Evolutionary conservation across 192 early-diverging fungal species (phyloP), one percentile per base, ranked within the genome.

Genomic region (Backusella tarrabulga): DNA sequence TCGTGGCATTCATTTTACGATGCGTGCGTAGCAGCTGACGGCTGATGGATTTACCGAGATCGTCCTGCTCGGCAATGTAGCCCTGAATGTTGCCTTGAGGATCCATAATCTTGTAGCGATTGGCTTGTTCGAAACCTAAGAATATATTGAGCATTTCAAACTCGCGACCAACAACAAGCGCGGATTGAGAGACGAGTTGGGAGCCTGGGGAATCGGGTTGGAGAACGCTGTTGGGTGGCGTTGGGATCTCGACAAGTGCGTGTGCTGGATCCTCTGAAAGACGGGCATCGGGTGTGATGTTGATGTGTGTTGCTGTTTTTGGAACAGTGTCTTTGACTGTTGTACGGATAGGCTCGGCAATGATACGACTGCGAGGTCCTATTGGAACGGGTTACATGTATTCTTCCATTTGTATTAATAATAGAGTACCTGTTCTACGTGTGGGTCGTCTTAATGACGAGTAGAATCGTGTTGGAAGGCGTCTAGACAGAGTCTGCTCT

Each of bases 141-240:
- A 90, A 85, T 1, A 92, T 84, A 76, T 96, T 97, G 81, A 97
- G 81, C 91, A 97, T 94, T 79, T 97, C 95, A 21, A 97, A 66
- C 78, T 95, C 92, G 7, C 95, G 73, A 2, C 84, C 88, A 34
- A 95, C 87, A n/a, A 93, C 82, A 38, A 95, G 73, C 1, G 90
- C 90, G 6, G 89, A 80, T 60, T 92, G 88, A 0, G 84, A 63
- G 56, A 63, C 26, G 9, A 63, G 56, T 26, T 63, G 56, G 26
- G 56, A 26, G n/a, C 56, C 56, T 23, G 56, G 56, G 9, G 56
- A 63, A 63, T 63, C 7, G 23, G 56, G 9, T 63, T 63, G 56
- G 23, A 63, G 56, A 14, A 63, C 56, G 26, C 56, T 63, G 23
- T 23, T 29, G 56, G 56, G 56, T 12, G 56, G 12, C 1, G 9